Evolutionary conservation across 352 stramenopile species (phyloP).

Genomic region (Globisporangium irregulare): DNA sequence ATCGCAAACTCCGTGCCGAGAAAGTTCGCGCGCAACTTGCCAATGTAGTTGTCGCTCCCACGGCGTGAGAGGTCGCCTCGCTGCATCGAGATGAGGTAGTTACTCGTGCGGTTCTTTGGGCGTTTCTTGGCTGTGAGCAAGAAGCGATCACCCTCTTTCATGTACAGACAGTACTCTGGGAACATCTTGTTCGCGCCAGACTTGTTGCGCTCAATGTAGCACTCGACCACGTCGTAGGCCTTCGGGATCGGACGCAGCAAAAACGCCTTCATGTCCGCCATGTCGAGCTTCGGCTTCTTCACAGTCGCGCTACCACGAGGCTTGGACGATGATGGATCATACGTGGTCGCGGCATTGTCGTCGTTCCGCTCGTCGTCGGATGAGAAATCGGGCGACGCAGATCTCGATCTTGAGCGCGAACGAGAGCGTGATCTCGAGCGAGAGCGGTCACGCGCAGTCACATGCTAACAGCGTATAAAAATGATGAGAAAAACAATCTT

Average conservation of each 20-base stretch:
- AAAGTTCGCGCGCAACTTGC: conserved; percentile 96
- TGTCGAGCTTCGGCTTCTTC: conserved; percentile 81
- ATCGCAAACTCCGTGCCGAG: conserved; percentile 97
- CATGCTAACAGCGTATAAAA: conserved; percentile 16
- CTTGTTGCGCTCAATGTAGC: conserved; percentile 93
- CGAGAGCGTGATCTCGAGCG: conserved; percentile 47
- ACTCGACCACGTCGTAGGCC: conserved; percentile 90
- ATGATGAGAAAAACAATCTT: background rate
- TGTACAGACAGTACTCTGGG: conserved; percentile 89
- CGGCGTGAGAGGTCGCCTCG: conserved; percentile 90
- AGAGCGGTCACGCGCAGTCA: conserved; percentile 35
- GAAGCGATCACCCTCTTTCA: conserved; percentile 95
- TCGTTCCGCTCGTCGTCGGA: conserved; percentile 68
- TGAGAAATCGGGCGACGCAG: conserved; percentile 56
- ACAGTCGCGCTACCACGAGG: conserved; percentile 26
- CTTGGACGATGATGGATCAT: conserved; percentile 43
- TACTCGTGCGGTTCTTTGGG: conserved; percentile 95
- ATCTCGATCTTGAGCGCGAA: conserved; percentile 44
- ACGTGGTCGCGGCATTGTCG: conserved; percentile 54
- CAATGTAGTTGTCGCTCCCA: conserved; percentile 91
- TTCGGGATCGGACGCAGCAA: conserved; percentile 82
- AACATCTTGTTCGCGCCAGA: conserved; percentile 93
- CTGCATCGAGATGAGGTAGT: conserved; percentile 95
- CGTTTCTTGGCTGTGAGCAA: conserved; percentile 96
- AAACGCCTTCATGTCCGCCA: conserved; percentile 79